Evolutionary conservation across 176 grass and related monocot species (phyloP).

Genomic region (Zizania latifolia): DNA sequence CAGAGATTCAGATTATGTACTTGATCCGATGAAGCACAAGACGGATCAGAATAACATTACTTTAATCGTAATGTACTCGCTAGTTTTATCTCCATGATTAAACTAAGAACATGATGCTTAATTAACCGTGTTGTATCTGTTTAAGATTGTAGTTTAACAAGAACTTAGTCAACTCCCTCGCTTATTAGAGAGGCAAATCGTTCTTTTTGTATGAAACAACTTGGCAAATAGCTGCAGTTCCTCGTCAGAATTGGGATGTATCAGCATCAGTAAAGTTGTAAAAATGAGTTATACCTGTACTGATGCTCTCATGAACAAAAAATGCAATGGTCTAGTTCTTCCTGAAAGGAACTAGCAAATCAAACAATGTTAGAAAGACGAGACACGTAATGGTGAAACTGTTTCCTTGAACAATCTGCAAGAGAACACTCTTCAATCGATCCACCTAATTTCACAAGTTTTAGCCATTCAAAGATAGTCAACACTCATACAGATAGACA

Average conservation of each 20-base stretch:
- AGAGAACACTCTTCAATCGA: conserved; percentile 25
- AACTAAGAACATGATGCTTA: neutral
- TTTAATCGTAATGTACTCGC: neutral
- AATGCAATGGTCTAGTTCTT: neutral
- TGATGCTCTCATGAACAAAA: neutral
- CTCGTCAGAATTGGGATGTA: too few relatives aligned
- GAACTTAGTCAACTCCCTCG: neutral
- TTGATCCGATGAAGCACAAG: neutral
- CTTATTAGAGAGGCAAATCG: neutral
- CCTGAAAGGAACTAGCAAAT: neutral
- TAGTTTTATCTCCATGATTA: neutral
- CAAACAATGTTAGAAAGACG: neutral
- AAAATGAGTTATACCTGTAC: neutral
- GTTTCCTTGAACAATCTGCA: conserved; percentile 18
- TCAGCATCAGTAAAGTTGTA: too few relatives aligned
- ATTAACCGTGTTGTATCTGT: neutral
- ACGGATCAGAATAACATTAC: neutral
- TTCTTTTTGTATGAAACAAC: neutral
- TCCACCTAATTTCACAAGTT: conserved; percentile 1
- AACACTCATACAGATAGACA: neutral
- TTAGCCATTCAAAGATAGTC: conserved; percentile 16
- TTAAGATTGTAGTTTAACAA: neutral
- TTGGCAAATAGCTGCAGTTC: neutral
- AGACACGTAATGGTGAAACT: neutral
- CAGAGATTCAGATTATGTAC: neutral